Percentiles rank a stretch among this genome's conserved stretches.
Conservation (phyloP, 805 yeast genomes). For the fission yeast (Schizosaccharomyces pombe) region DNA sequence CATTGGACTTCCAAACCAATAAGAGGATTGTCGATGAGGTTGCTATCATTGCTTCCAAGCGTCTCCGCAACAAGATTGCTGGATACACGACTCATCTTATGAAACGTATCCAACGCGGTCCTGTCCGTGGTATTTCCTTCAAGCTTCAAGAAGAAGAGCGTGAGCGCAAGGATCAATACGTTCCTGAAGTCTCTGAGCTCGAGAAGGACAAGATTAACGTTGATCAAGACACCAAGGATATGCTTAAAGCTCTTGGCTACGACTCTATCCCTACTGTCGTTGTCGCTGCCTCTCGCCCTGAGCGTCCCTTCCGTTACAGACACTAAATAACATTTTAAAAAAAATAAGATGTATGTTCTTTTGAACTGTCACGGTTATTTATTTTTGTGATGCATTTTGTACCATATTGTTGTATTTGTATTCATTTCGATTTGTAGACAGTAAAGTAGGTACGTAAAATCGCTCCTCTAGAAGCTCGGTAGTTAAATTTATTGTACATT, state of each 20-base stretch:
- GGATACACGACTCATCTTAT: constrained; percentile 99
- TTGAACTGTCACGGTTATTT: background rate
- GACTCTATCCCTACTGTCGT: constrained; percentile 48
- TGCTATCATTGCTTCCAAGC: constrained; percentile 96
- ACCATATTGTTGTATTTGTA: too few relatives aligned
- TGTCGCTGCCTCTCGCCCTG: constrained; percentile 16
- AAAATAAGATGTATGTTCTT: background rate
- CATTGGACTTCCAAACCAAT: constrained; percentile 98
- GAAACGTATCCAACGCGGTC: constrained; percentile 99
- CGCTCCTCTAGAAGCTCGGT: too few relatives aligned
- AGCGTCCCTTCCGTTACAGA: background rate
- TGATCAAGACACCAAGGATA: constrained; percentile 87
- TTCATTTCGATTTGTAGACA: too few relatives aligned
- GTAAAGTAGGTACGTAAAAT: too few relatives aligned
- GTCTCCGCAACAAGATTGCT: constrained; percentile 99
- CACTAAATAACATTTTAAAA: background rate
- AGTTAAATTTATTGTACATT: too few relatives aligned
- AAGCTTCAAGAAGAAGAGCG: constrained; percentile 99
- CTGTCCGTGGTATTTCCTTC: constrained; percentile 99
- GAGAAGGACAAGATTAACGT: constrained; percentile 61
- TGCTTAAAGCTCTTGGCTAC: constrained; percentile 75
- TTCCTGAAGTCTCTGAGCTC: constrained; percentile 98
- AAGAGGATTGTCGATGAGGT: constrained; percentile 96
- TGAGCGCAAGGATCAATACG: constrained; percentile 98
- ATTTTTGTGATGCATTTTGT: too few relatives aligned